phyloP scores from a whole-genome alignment of 225 moss, liverwort and hornwort species.

The Antitrichia curtipendula region DNA sequence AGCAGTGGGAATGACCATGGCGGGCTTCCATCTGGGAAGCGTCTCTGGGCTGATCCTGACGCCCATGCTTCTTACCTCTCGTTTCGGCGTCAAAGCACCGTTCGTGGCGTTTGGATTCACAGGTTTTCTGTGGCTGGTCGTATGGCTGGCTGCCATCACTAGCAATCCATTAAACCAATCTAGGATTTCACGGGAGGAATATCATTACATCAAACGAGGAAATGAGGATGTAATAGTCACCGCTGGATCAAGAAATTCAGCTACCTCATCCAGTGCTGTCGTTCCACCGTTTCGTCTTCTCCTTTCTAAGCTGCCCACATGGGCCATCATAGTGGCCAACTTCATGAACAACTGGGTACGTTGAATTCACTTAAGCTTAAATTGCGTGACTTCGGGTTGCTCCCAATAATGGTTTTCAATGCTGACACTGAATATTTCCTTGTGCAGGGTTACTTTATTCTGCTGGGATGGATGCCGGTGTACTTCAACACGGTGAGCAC shows the following conservation, averaged over 20 bases:
- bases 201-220: constrained; percentile 39
- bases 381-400: neutral
- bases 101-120: constrained; percentile 52
- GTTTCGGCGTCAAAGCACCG: constrained; percentile 54
- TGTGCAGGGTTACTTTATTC: constrained; percentile 76
- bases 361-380: neutral
- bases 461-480: constrained; percentile 87
- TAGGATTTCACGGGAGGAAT: constrained; percentile 36
- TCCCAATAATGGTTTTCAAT: neutral
- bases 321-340: constrained; percentile 82
- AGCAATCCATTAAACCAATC: constrained; percentile 38
- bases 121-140: constrained; percentile 53
- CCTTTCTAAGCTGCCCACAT: constrained; percentile 69
- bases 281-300: constrained; percentile 53
- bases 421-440: neutral
- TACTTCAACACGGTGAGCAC: constrained; percentile 68
- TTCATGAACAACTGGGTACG: constrained; percentile 89
- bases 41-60: constrained; percentile 54
- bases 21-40: constrained; percentile 81
- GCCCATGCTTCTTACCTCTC: constrained; percentile 36
- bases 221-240: neutral
- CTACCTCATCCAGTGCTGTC: neutral
- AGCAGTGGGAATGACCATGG: constrained; percentile 75
- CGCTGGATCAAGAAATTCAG: neutral
- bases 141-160: constrained; percentile 36